Percentiles rank a stretch among this genome's conserved stretches.
Evolutionary conservation across 768 basidiomycete species (phyloP).

Genomic region (Mycena galericulata): DNA sequence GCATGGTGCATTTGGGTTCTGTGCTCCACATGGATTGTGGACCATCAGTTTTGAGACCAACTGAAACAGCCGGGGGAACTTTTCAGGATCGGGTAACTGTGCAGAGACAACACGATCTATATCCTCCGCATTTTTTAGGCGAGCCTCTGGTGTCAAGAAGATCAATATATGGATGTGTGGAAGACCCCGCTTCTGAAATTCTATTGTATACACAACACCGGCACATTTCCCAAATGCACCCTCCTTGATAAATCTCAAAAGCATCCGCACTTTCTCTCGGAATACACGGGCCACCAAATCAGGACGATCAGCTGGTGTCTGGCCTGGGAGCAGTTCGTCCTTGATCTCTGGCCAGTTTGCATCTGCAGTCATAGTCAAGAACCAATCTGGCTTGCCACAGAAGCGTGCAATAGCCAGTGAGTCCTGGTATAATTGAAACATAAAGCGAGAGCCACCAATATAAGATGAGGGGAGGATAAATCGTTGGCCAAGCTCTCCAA

Average conservation of each 20-base stretch:
- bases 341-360: slow-evolving; percentile 52
- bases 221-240: slow-evolving; percentile 9
- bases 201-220: slow-evolving; percentile 52
- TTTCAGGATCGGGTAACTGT: slow-evolving; percentile 47
- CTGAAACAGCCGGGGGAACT: slow-evolving; percentile 37
- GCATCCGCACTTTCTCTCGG: slow-evolving; percentile 4
- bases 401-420: slow-evolving; percentile 11
- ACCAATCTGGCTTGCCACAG: slow-evolving; percentile 13
- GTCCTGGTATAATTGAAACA: slow-evolving; percentile 17
- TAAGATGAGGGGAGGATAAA: slow-evolving; percentile 15
- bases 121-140: slow-evolving; percentile 33
- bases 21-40: slow-evolving; percentile 53
- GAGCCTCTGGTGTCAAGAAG: slow-evolving; percentile 39
- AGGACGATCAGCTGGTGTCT: slow-evolving; percentile 16
- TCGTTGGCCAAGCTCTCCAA: background rate
- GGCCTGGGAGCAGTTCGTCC: slow-evolving; percentile 36
- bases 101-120: slow-evolving; percentile 51
- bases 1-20: slow-evolving; percentile 43
- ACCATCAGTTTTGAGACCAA: slow-evolving; percentile 51
- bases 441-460: slow-evolving; percentile 20
- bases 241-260: background rate
- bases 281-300: slow-evolving; percentile 47
- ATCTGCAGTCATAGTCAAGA: slow-evolving; percentile 41
- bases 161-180: slow-evolving; percentile 59
- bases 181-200: slow-evolving; percentile 59